phyloP scores from a whole-genome alignment of 2,329 filamentous ascomycete genomes.

The Penicillium glabrum region DNA sequence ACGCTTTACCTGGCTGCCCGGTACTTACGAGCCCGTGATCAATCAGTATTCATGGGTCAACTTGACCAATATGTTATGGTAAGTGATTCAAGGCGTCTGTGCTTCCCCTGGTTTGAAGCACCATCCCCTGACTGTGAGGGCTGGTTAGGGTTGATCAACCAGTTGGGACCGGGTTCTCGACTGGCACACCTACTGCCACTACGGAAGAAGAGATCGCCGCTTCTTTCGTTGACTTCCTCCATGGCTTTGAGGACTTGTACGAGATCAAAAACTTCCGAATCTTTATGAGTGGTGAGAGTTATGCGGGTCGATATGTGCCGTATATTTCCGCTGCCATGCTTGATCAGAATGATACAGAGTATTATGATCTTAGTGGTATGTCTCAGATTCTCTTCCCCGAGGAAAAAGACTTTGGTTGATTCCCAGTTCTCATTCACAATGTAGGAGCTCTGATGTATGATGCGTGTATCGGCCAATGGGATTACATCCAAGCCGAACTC shows the following conservation, averaged over 20 bases:
- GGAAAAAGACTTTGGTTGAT: background rate
- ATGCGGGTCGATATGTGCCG: constrained; percentile 68
- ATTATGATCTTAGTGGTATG: constrained; percentile 66
- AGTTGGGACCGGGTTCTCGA: constrained; percentile 66
- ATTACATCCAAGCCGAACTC: constrained; percentile 33
- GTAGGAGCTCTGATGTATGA: constrained; percentile 68
- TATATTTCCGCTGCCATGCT: constrained; percentile 76
- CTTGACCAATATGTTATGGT: constrained; percentile 74
- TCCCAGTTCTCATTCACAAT: background rate
- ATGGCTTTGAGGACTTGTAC: constrained; percentile 73
- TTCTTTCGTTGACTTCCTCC: constrained; percentile 76
- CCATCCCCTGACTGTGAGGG: background rate
- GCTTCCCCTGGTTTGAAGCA: background rate
- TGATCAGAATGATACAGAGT: constrained; percentile 63
- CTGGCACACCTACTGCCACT: constrained; percentile 63
- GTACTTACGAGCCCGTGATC: constrained; percentile 63
- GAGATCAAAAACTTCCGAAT: constrained; percentile 66
- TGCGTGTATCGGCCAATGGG: constrained; percentile 54
- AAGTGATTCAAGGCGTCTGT: constrained; percentile 39
- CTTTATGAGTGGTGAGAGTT: constrained; percentile 73
- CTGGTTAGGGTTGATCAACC: constrained; percentile 35
- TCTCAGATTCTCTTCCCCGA: background rate
- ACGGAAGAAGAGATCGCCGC: constrained; percentile 67
- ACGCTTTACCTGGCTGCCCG: constrained; percentile 69
- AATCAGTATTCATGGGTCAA: constrained; percentile 74